Evolutionary conservation across 2,329 filamentous ascomycete genomes (phyloP).

Genomic region (Fusarium mundagurra): DNA sequence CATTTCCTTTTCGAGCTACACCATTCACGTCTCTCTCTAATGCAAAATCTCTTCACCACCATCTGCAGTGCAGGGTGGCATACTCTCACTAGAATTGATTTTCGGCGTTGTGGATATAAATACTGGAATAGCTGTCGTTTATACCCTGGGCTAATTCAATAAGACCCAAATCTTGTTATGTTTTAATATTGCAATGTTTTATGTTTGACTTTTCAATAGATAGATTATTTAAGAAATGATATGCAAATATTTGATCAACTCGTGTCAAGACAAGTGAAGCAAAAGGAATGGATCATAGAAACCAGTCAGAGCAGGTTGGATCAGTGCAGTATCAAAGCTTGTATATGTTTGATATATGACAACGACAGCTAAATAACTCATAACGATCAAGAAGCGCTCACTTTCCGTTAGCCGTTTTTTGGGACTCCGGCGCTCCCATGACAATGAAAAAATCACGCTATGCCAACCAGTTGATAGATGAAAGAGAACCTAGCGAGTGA

Average conservation of each 20-base stretch:
- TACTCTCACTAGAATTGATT: conserved; percentile 22
- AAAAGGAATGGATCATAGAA: background rate
- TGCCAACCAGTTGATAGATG: conserved; percentile 23
- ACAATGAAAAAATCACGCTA: conserved; percentile 17
- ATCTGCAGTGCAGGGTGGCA: conserved; percentile 31
- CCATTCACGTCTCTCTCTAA: conserved; percentile 5
- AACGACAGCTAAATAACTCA: background rate
- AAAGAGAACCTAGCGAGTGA: conserved; percentile 24
- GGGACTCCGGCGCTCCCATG: conserved; percentile 32
- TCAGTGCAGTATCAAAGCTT: background rate
- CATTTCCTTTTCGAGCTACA: background rate
- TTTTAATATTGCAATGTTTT: conserved; percentile 1
- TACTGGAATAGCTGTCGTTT: conserved; percentile 31
- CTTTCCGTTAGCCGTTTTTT: conserved; percentile 19
- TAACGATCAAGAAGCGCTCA: background rate
- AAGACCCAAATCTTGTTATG: conserved; percentile 1
- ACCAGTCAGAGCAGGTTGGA: background rate
- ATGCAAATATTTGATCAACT: conserved; percentile 33
- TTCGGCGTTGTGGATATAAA: conserved; percentile 27
- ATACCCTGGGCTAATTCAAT: conserved; percentile 36
- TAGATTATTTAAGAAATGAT: conserved; percentile 34
- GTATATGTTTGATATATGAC: background rate
- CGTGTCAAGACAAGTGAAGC: background rate
- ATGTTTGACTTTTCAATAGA: conserved; percentile 25
- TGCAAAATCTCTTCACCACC: background rate